Evolutionary conservation across 106 monocot genomes (phyloP).

Genomic region (Dendrobium chrysotoxum): DNA sequence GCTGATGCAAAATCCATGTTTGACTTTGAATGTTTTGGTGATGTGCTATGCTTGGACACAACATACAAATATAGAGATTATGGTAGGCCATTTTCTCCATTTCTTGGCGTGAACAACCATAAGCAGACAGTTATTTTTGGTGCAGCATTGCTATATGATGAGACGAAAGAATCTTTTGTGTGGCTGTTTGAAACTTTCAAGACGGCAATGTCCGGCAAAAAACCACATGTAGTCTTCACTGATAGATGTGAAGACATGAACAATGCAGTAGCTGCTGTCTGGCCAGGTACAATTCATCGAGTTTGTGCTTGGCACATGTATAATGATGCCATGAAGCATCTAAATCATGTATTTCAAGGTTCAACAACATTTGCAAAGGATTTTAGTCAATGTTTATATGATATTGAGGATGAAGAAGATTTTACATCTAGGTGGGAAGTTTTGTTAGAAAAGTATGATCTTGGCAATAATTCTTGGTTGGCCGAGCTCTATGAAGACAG

Average conservation of each 20-base stretch:
- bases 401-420: constrained; percentile 27
- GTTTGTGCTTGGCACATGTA: constrained; percentile 32
- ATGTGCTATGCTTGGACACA: constrained; percentile 34
- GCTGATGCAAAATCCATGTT: constrained; percentile 27
- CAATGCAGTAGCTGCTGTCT: constrained; percentile 20
- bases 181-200: constrained; percentile 39
- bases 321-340: constrained; percentile 27
- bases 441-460: constrained; percentile 26
- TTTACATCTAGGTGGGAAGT: constrained; percentile 19
- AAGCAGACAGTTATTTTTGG: constrained; percentile 32
- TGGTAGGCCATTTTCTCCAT: constrained; percentile 23
- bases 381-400: constrained; percentile 21
- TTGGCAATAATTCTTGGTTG: constrained; percentile 23
- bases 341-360: constrained; percentile 20
- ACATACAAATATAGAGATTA: constrained; percentile 17
- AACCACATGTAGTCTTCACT: constrained; percentile 20
- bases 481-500: constrained; percentile 19
- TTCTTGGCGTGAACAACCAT: constrained; percentile 38
- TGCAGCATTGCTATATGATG: constrained; percentile 29
- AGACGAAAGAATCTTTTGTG: constrained; percentile 21
- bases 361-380: constrained; percentile 28
- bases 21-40: constrained; percentile 27
- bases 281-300: constrained; percentile 22
- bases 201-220: constrained; percentile 20
- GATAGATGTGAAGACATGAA: constrained; percentile 13